A percentile compares a stretch with the other conserved stretches of the same genome.
Conservation (phyloP, 306 rosid species). For the Quercus robur region DNA sequence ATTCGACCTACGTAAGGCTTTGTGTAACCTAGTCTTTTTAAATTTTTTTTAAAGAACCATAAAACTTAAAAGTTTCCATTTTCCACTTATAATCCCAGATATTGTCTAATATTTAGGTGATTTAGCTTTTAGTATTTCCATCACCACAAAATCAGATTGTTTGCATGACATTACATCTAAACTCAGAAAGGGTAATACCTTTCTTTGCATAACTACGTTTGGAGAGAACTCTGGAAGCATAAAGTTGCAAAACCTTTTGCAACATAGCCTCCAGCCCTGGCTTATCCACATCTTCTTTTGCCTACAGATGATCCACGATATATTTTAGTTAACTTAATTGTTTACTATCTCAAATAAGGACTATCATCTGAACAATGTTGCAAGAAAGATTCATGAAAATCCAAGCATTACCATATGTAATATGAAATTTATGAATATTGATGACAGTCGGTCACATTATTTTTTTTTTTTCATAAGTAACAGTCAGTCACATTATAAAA, state of each 20-base stretch:
- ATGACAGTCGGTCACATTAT: not conserved
- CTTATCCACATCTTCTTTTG: slow-evolving; percentile 92
- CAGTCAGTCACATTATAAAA: not conserved
- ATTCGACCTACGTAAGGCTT: not conserved
- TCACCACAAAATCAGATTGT: slow-evolving; percentile 12
- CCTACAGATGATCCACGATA: slow-evolving; percentile 49
- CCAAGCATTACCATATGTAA: not conserved
- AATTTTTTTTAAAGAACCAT: not conserved
- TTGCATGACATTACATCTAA: slow-evolving; percentile 5
- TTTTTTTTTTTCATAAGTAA: no score
- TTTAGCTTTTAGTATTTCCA: not conserved
- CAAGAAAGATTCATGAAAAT: slow-evolving; percentile 11
- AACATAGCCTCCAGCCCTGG: slow-evolving; percentile 97
- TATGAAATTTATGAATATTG: not conserved
- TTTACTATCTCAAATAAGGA: slow-evolving; percentile 1
- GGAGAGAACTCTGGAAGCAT: slow-evolving; percentile 83
- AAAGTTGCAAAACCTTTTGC: slow-evolving; percentile 89
- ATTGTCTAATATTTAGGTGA: not conserved
- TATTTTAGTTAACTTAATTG: slow-evolving; percentile 6
- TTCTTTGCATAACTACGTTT: slow-evolving; percentile 75
- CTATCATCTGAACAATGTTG: slow-evolving; percentile 2
- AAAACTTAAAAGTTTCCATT: not conserved
- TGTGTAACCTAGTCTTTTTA: not conserved
- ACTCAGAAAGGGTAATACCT: slow-evolving; percentile 37
- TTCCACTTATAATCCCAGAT: not conserved